Conservation (phyloP, 1,284 basidiomycete species). For the Cutaneotrichosporon mucoides region DNA sequence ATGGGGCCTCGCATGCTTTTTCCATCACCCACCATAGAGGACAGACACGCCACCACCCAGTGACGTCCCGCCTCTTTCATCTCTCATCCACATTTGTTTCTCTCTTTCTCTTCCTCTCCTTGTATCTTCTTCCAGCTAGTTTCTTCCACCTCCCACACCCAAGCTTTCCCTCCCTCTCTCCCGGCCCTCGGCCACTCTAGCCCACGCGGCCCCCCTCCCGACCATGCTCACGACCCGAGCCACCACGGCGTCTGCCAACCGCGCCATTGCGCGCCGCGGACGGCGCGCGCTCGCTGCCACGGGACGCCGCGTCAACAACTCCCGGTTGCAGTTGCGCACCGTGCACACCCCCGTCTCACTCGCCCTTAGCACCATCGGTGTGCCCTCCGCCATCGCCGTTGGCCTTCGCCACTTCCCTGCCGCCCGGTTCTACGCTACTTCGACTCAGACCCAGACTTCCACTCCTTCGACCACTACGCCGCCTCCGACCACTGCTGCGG, state of each 20-base stretch:
- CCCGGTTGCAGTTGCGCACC: not conserved
- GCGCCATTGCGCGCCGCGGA: conserved; percentile 1
- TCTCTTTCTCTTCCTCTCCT: too few species aligned
- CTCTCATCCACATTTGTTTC: too few species aligned
- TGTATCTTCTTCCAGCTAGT: too few species aligned
- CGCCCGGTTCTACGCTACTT: conserved; percentile 25
- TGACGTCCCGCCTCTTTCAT: too few species aligned
- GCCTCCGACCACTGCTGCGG: conserved; percentile 8
- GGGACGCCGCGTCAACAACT: conserved; percentile 1
- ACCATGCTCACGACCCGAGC: conserved; percentile 13
- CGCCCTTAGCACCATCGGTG: conserved; percentile 9
- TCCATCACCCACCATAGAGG: too few species aligned
- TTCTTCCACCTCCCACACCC: too few species aligned
- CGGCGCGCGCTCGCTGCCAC: not conserved
- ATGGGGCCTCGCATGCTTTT: too few species aligned
- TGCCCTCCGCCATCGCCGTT: conserved; percentile 7
- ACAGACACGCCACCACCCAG: too few species aligned
- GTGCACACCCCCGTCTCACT: conserved; percentile 1
- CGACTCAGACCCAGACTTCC: conserved; percentile 21
- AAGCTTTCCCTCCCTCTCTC: not conserved
- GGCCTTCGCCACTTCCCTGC: conserved; percentile 14
- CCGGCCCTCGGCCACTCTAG: not conserved
- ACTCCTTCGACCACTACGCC: conserved; percentile 10
- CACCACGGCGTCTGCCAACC: not conserved
- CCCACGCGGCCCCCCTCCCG: not conserved